phyloP scores from a whole-genome alignment of 2,329 filamentous ascomycete species.

The Pleomassaria siparia region DNA sequence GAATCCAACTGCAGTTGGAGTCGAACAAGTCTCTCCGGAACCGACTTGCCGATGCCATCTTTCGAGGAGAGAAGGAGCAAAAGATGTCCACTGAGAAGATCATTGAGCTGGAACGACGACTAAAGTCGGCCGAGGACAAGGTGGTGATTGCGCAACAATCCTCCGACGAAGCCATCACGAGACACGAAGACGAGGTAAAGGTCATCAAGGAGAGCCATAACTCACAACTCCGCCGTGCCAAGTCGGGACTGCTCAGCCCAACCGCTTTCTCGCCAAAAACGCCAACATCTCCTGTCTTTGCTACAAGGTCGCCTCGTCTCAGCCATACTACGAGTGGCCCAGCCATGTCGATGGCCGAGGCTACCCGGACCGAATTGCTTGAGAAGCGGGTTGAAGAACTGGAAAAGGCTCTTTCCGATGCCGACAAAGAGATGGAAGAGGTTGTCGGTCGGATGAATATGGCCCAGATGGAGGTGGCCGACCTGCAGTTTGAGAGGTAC shows the following conservation, averaged over 20 bases:
- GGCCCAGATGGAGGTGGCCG: constrained; percentile 80
- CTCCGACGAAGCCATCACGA: constrained; percentile 79
- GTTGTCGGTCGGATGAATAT: constrained; percentile 80
- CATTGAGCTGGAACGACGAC: constrained; percentile 75
- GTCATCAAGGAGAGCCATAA: constrained; percentile 76
- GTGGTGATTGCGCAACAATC: constrained; percentile 80
- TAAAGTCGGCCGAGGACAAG: constrained; percentile 81
- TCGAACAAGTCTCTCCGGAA: constrained; percentile 73
- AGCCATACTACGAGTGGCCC: constrained; percentile 63
- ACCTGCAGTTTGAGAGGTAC: constrained; percentile 69
- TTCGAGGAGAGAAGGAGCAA: constrained; percentile 82
- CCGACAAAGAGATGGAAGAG: constrained; percentile 80
- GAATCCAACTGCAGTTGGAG: constrained; percentile 79
- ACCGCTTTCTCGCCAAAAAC: constrained; percentile 59
- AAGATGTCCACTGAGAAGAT: constrained; percentile 79
- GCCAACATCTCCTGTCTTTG: constrained; percentile 64
- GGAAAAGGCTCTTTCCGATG: constrained; percentile 74
- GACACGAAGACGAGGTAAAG: constrained; percentile 83
- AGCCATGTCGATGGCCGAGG: constrained; percentile 64
- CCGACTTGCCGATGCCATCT: constrained; percentile 76
- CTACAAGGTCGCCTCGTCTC: constrained; percentile 60
- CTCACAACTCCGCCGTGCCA: constrained; percentile 73
- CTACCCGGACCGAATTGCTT: constrained; percentile 72
- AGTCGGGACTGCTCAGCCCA: constrained; percentile 52
- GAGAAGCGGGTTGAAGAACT: constrained; percentile 80